Base-by-base conservation (phyloP, 2,329 filamentous ascomycete genomes). In the Fusarium brevicatenulatum region DNA sequence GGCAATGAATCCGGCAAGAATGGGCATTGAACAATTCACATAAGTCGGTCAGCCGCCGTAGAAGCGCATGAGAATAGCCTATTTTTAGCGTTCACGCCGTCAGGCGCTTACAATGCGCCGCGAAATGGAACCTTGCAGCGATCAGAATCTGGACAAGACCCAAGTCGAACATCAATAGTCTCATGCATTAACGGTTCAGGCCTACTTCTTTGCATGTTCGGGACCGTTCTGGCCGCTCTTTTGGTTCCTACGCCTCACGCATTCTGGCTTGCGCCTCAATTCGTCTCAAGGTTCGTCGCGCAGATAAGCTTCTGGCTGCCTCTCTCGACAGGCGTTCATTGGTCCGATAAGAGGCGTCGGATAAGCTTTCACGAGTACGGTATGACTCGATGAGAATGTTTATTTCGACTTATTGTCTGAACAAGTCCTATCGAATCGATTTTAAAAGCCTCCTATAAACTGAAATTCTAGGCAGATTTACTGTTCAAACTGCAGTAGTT, bases 401-500 rank as follows among this genome's bases (percentile, higher is more conserved):
- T 28, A 36, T 36, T 11, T 9, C 9, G 16, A 34, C 9, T 50
- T 19, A 13, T 25, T 52, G 16, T 25, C 11, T 4, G 5, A 15
- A 7, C 3, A 1, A 37, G 36, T 6, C 9, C 2, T 21, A 7
- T 21, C 1, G 2, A 5, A 21, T 36, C 18, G 2, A 25, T 25
- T 7, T 5, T 5, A 28, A 2, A 4, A 4, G 0, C 3, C 36
- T 15, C 0, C 0, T 39, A 21, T 2, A 21, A 19, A 37, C 4
- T 37, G 36, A 19, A 6, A 19, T 11, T 37, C 5, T 37, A 11
- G 36, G 6, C 2, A 19, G 9, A 19, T 11, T 19, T 11, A 19
- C 2, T 11, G 10, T 19, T 1, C 18, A 37, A 37, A 37, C 2
- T 19, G 5, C 5, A 37, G 18, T 19, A 19, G 5, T 39, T 21